Evolutionary conservation across 2,329 filamentous ascomycete species (phyloP).

Genomic region (Annulohypoxylon truncatum): DNA sequence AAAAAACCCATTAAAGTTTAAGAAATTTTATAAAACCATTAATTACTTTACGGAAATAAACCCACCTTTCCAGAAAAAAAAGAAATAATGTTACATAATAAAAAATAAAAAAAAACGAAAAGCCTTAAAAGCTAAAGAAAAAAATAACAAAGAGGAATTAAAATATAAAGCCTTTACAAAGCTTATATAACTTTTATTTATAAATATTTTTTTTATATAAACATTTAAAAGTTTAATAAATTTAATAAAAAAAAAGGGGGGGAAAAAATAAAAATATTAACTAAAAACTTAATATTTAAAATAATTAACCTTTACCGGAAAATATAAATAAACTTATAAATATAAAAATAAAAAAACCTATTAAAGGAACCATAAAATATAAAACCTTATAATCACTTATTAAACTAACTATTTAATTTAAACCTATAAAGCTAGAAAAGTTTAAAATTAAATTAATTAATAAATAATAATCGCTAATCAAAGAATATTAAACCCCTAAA

Average conservation of each 20-base stretch:
- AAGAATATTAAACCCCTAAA: background rate
- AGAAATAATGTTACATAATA: conserved; percentile 1
- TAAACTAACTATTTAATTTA: conserved; percentile 9
- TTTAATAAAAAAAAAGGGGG: no score
- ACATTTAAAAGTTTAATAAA: background rate
- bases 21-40: conserved; percentile 1
- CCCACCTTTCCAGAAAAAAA: background rate
- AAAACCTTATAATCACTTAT: background rate
- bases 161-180: background rate
- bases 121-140: background rate
- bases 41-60: conserved; percentile 2
- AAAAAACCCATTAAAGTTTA: background rate
- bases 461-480: no score
- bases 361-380: background rate
- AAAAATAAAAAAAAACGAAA: background rate
- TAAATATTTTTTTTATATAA: background rate
- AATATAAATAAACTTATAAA: background rate
- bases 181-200: background rate
- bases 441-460: no score
- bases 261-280: background rate
- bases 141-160: background rate
- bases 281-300: background rate
- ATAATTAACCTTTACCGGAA: background rate
- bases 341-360: conserved; percentile 1
- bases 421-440: background rate